Conservation (phyloP, 371 early-diverging fungal species). For the Haplosporangium sp. region DNA sequence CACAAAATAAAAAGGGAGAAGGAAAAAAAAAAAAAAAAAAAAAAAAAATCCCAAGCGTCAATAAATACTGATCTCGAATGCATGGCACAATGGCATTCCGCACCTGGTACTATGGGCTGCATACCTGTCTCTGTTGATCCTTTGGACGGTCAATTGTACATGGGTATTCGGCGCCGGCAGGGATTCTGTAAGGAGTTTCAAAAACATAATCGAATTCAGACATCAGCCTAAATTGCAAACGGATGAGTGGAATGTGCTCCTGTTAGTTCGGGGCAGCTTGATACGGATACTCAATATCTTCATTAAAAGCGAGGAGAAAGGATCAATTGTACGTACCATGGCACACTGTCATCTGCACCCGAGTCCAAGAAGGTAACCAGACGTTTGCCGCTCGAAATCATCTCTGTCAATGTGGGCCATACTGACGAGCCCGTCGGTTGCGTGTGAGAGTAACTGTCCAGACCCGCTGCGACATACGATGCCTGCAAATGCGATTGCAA, state of each 20-base stretch:
- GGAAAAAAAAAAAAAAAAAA: background rate
- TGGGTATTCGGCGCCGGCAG: slow-evolving; percentile 46
- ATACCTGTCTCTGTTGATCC: slow-evolving; percentile 30
- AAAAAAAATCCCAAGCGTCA: background rate
- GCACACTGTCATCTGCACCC: slow-evolving; percentile 63
- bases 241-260: too few species aligned
- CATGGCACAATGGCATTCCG: too few species aligned
- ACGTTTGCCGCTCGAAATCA: slow-evolving; percentile 74
- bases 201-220: slow-evolving; percentile 66
- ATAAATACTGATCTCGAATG: too few species aligned
- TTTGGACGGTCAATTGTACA: slow-evolving; percentile 68
- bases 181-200: slow-evolving; percentile 67
- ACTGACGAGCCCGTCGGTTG: slow-evolving; percentile 56
- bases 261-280: too few species aligned
- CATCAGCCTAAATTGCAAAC: slow-evolving; percentile 59
- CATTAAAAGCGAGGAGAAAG: background rate
- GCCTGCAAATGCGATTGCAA: slow-evolving; percentile 18
- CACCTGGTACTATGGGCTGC: too few species aligned
- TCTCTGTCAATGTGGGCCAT: slow-evolving; percentile 77
- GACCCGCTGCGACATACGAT: slow-evolving; percentile 66
- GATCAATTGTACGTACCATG: slow-evolving; percentile 65
- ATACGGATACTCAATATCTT: too few species aligned
- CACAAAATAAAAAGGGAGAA: background rate
- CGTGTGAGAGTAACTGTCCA: slow-evolving; percentile 64
- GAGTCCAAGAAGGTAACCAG: slow-evolving; percentile 74